Percentiles rank a stretch among this genome's conserved stretches.
These are phyloP conservation scores for Auricularia cornea DNA, from an alignment of 768 basidiomycete genomes.

Conservation along the genomic window DNA sequence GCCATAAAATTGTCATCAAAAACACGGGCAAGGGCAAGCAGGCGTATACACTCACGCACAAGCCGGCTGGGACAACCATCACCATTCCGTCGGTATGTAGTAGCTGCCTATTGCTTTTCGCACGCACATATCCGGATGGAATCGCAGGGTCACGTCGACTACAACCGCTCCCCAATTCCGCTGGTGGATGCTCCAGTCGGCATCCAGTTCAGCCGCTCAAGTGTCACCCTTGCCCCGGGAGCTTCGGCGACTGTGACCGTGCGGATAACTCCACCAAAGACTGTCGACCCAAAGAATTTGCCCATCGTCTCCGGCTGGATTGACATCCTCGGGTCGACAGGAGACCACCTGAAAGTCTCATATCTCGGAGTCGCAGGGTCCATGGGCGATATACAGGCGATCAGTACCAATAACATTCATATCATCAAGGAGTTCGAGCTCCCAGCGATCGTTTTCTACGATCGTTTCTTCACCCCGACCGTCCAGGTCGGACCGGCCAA, in stretches of 20 bases:
- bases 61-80: not conserved
- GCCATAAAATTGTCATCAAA: not conserved
- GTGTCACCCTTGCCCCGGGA: conserved; percentile 38
- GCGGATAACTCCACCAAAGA: conserved; percentile 38
- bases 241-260: conserved; percentile 33
- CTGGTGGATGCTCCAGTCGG: not conserved
- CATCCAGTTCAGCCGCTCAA: not conserved
- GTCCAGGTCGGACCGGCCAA: too few species aligned
- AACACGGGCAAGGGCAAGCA: conserved; percentile 3
- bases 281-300: conserved; percentile 34
- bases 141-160: too few species aligned
- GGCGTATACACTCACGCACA: conserved; percentile 1
- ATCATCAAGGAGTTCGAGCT: not conserved
- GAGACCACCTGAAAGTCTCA: conserved; percentile 2
- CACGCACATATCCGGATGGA: too few species aligned
- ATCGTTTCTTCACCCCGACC: too few species aligned
- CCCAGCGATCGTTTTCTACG: not conserved
- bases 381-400: not conserved
- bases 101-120: too few species aligned
- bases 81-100: not conserved
- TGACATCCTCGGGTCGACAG: conserved; percentile 8
- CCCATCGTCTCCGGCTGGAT: conserved; percentile 59
- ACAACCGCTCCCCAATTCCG: not conserved
- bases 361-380: conserved; percentile 1
- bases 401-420: not conserved